Evolutionary conservation across 306 rosid species (phyloP), one percentile per base, ranked within the genome.

Genomic region (Cucurbita moschata): DNA sequence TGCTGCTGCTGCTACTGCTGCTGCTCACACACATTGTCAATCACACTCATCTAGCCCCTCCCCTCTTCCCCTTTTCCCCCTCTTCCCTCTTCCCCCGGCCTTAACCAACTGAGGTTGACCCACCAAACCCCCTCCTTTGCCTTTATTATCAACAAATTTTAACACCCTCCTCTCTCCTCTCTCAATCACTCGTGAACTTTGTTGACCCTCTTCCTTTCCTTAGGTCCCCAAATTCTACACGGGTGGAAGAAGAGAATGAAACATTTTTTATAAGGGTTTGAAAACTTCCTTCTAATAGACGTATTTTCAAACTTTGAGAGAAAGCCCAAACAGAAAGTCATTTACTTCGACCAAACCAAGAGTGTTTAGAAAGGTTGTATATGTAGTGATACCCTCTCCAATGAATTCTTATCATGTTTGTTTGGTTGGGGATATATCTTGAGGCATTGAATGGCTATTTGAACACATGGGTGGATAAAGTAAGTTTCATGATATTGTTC

Each of bases 41-140:
- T 74, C 61, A 61, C 75, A 35, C 16, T 71, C 75, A 16, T 62
- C 54, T 50, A 30, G 35, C 35, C 35, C 35, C 35, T 30, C 35
- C 35, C 35, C 35, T 30, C 35, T 30, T 30, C 35, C 35, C 35
- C 30, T 26, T 2, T 26, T 26, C 30, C 30, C 30, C 30, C 76
- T 74, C 79, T 76, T 40, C 43, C 43, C 43, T 18, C 52, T 71
- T 78, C 26, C 23, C 77, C 80, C 35, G 35, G 35, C 35, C 78
- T 76, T 80, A 83, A 85, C 89, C 64, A 78, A 79, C 86, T 87
- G 84, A 90, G 60, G 72, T 76, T 75, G 96, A 86, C 88, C 82
- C 82, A 76, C 38, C 77, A 77, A 82, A 77, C 79, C 82, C 70
- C 70, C 57, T 3, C 40, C 39, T 57, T 38, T 8, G 47, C 75